Evolutionary conservation across 352 stramenopile genomes (phyloP), one percentile per base, ranked within the genome.

Genomic region (Phytophthora multivora): DNA sequence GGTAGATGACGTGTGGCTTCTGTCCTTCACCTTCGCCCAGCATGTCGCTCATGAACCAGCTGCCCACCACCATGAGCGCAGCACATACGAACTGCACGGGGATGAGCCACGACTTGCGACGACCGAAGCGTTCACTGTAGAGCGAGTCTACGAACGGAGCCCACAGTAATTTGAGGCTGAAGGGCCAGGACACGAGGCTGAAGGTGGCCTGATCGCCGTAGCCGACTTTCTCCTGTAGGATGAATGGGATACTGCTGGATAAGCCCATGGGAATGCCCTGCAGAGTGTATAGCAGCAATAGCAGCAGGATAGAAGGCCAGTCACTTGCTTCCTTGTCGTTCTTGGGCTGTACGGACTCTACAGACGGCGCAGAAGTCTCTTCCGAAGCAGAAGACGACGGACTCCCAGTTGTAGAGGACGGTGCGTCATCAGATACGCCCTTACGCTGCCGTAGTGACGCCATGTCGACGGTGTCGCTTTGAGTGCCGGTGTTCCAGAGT

Each of bases 101-200:
- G 31, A 99, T 96, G 59, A 99, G 80, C 95, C 95, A 98, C 59
- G 88, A 97, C 83, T 98, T 98, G 60, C 96, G 88, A 35, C 96
- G 80, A 13, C 96, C 96, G 65, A 98, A 97, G 57, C 79, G 73
- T 41, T 82, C 79, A 48, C 88, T 96, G 73, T 97, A 98, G 58
- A 97, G 79, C 45, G 96, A 95, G 78, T 98, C 95, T 23, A 98
- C 97, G 67, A 99, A 95, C 41, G 98, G 97, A 35, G 97, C 97
- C 97, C 97, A 99, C 1, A 99, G 73, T n/a, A 99, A 68, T 71
- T 99, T 99, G 51, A 99, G 83, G 42, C 91, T 98, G 81, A 99
- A 99, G 12, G 98, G 98, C 89, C 97, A 98, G 28, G 88, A 97
- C 61, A 98, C 98, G 21, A 99, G 79, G 52, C 91, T 98, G 77